Percentiles rank a stretch among this genome's conserved stretches.
Conservation (phyloP, 441 rosid species). For the Populus trichocarpa region DNA sequence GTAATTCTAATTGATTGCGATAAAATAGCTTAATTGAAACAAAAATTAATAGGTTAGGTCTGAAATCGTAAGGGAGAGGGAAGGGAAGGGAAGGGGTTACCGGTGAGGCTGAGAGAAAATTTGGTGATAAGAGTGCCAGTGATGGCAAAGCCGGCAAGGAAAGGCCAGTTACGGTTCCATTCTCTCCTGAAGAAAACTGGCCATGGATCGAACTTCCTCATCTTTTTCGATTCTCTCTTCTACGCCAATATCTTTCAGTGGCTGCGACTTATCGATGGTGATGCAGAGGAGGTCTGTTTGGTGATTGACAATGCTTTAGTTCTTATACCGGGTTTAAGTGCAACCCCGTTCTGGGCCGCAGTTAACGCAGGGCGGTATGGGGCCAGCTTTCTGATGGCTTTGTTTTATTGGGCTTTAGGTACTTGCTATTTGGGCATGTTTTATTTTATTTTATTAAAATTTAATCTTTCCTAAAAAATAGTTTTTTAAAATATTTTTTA, state of each 20-base stretch:
- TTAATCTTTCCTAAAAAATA: too few relatives aligned
- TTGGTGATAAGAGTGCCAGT: conserved; percentile 78
- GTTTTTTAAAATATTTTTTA: too few relatives aligned
- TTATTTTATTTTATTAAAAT: too few relatives aligned
- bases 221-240: conserved; percentile 15
- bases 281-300: background rate
- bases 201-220: conserved; percentile 90
- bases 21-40: background rate
- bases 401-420: background rate
- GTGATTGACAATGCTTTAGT: background rate
- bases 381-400: background rate
- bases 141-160: conserved; percentile 78
- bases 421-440: too few relatives aligned
- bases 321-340: background rate
- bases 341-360: background rate
- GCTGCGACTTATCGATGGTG: background rate
- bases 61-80: background rate
- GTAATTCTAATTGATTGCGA: background rate
- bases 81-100: conserved; percentile 24
- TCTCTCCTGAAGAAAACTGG: conserved; percentile 93
- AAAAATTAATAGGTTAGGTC: background rate
- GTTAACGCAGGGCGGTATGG: background rate
- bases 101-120: conserved; percentile 67
- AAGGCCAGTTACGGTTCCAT: conserved; percentile 84
- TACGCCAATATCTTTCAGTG: background rate